Evolutionary conservation across 2,329 filamentous ascomycete genomes (phyloP), one percentile per base, ranked within the genome.

Genomic region (Periconia macrospinosa): DNA sequence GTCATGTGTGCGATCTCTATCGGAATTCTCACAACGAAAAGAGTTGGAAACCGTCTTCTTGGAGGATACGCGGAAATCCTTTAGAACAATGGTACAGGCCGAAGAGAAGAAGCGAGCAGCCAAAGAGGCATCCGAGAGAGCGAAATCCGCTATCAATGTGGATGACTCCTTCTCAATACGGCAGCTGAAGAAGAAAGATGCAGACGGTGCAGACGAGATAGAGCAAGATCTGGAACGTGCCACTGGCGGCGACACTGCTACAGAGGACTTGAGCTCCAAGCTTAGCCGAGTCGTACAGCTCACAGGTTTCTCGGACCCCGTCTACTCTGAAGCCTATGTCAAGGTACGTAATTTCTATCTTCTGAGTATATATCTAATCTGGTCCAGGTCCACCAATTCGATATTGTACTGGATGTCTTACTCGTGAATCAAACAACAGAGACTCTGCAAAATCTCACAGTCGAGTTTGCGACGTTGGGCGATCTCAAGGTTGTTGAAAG

Each of bases 301-400:
- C 44, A 99, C 94, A 17, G 94, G 94, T 56, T 99, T 99, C 83
- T 97, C 94, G 0, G 94, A 99, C 70, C 89, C 94, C 1, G 94
- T 99, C 14, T 99, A 99, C 67, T 94, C 91, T n/a, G 94, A 99
- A 77, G 94, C 94, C 6, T 99, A 99, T 67, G 93, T 99, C 69
- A 96, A 96, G 74, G 93, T 70, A 58, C 47, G 42, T 35, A n/a
- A 8, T 14, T 8, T 1, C 6, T 11, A 9, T 23, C 1, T 6
- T 2, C 7, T 8, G 3, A 6, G 6, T 30, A 9, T 17, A 27
- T 9, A 5, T 9, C 63, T 68, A 46, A 68, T 48, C 13, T 18
- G 20, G 6, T 17, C 27, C 20, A 70, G 68, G 69, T 99, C 10
- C 92, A 97, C 74, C 94, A 99, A 74, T 99, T 99, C 69, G 94